Evolutionary conservation across 2,329 filamentous ascomycete species (phyloP).

Genomic region (Fonsecaea erecta): DNA sequence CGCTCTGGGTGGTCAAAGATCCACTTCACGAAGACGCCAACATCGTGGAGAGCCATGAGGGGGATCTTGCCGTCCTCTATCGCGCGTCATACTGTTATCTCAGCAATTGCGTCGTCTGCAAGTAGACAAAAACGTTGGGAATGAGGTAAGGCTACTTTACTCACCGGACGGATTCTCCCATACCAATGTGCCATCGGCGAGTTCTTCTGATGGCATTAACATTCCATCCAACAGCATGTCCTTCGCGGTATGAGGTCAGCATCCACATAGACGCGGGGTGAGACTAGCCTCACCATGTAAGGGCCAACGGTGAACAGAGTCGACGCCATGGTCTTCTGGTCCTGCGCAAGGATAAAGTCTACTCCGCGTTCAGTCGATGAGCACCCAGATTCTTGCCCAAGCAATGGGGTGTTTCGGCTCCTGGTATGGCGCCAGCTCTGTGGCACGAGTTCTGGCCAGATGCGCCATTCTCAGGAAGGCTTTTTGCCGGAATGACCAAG

Average conservation of each 20-base stretch:
- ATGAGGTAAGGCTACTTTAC: not conserved
- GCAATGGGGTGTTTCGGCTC: not conserved
- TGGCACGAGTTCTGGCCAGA: no score
- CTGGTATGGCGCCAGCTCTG: not conserved
- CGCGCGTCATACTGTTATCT: not conserved
- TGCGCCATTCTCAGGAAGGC: not conserved
- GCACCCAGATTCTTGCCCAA: conserved; percentile 43
- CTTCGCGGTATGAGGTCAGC: not conserved
- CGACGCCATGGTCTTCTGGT: conserved; percentile 16
- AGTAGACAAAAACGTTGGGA: not conserved
- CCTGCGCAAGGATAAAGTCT: conserved; percentile 25
- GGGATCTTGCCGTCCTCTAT: conserved; percentile 46
- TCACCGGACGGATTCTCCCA: conserved; percentile 49
- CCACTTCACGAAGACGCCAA: conserved; percentile 53
- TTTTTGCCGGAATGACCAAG: not conserved
- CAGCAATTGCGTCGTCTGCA: not conserved
- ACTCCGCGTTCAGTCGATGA: conserved; percentile 47
- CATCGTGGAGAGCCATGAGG: conserved; percentile 53
- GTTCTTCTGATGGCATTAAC: conserved; percentile 14
- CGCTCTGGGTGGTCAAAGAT: conserved; percentile 53
- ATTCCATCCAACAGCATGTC: conserved; percentile 24
- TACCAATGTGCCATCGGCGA: conserved; percentile 42
- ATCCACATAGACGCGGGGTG: not conserved
- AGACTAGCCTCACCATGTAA: conserved; percentile 18
- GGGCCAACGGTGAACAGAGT: conserved; percentile 21